Base-by-base conservation (phyloP, 2,329 filamentous ascomycete species). In the Penicillium sp. region DNA sequence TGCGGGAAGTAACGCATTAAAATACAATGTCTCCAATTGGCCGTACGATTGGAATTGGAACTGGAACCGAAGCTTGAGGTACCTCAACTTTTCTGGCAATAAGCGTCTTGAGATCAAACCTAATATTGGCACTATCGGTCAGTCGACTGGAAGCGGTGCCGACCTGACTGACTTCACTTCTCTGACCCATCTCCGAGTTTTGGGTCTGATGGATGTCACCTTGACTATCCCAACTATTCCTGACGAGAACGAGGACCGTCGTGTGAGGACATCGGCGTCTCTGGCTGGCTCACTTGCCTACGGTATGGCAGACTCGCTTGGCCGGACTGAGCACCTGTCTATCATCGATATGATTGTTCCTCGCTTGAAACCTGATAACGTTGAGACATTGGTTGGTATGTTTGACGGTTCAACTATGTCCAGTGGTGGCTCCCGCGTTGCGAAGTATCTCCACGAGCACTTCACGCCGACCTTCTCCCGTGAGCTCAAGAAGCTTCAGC, bases 1-100 rank as follows among this genome's bases (percentile, higher is more conserved):
- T 77, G 96, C 96, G 64, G 94, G 93, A 62, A 97, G 91, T 82
- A 99, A 99, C 73, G 88, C 87, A 25, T 82, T 99, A 59, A 99
- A 98, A 77, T 99, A 99, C 84, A 99, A 99, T 74, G 96, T 99
- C 52, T 95, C 93, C 33, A 99, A 99, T 72, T 97, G 96, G 83
- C 95, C 94, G 0, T 99, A 99, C 74, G 95, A 99, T 75, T 99
- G 95, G 95, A 99, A 99, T 71, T 99, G 95, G 95, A 98, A 98
- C 73, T 91, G 95, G 83, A 99, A 99, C 71, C 92, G 91, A 52
- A 96, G 97, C 70, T 81, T 99, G 66, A 90, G 93, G 65, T 99
- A 96, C 73, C 88, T 99, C 64, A 99, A 98, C 72, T 83, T 99
- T 72, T 98, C 94, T 0, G 95, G 95, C 55, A 99, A 99, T 80